A percentile compares a stretch with the other conserved stretches of the same genome.
Evolutionary conservation across 257 asterid genomes (phyloP).

Genomic region (Forsythia viridissima): DNA sequence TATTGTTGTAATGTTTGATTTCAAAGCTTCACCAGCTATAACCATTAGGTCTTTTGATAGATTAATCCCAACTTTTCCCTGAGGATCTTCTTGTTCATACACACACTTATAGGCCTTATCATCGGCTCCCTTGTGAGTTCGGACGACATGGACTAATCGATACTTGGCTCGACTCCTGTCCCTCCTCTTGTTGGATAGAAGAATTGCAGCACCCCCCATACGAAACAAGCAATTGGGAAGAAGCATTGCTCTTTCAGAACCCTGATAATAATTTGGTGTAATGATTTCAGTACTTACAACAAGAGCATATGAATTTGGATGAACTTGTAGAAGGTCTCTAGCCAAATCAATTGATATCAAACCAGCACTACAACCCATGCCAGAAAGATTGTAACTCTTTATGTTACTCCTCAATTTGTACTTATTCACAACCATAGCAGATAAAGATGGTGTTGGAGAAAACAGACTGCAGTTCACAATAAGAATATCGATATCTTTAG

Average conservation of each 20-base stretch:
- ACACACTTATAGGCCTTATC: constrained; percentile 14
- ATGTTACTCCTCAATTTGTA: constrained; percentile 12
- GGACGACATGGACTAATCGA: not conserved
- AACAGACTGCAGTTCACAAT: constrained; percentile 9
- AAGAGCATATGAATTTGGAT: constrained; percentile 9
- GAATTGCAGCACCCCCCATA: not conserved
- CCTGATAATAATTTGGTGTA: constrained; percentile 8
- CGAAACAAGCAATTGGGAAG: constrained; percentile 18
- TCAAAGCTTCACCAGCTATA: constrained; percentile 9
- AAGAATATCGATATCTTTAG: constrained; percentile 9
- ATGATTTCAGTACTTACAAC: constrained; percentile 13
- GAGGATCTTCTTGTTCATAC: constrained; percentile 6
- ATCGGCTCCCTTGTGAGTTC: constrained; percentile 11
- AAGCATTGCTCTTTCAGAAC: constrained; percentile 14
- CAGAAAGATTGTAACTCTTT: constrained; percentile 15
- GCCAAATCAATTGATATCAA: constrained; percentile 5
- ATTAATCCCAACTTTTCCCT: constrained; percentile 13
- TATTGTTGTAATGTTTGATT: constrained; percentile 12
- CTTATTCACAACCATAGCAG: constrained; percentile 17
- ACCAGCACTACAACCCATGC: constrained; percentile 16
- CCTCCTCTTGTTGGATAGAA: constrained; percentile 4
- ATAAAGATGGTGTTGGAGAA: constrained; percentile 12
- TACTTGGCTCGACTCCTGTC: not conserved
- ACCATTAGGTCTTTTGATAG: constrained; percentile 13
- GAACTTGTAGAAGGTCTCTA: constrained; percentile 4